Conservation (phyloP, 139 green algal genomes). For the Picochlorum sp. region DNA sequence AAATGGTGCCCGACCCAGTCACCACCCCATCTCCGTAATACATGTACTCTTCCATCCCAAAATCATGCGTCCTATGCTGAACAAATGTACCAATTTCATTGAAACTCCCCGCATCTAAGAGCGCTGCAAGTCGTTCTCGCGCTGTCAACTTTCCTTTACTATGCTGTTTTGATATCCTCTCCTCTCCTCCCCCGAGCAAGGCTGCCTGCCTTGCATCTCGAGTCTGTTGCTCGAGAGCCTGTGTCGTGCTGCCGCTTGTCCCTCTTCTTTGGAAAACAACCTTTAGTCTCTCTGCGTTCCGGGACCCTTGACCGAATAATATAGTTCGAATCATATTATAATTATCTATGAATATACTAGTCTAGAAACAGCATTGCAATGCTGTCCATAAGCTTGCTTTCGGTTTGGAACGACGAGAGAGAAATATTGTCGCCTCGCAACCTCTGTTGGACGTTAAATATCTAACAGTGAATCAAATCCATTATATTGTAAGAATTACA, state of each 20-base stretch:
- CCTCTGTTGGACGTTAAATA: too few relatives aligned
- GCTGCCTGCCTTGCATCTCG: constrained; percentile 6
- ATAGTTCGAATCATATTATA: too few relatives aligned
- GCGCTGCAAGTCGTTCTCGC: constrained; percentile 41
- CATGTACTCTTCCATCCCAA: constrained; percentile 45
- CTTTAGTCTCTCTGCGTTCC: too few relatives aligned
- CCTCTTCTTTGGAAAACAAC: too few relatives aligned
- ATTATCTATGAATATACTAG: too few relatives aligned
- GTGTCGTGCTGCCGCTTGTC: background rate
- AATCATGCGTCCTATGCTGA: constrained; percentile 54
- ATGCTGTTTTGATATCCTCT: constrained; percentile 29
- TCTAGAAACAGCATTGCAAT: too few relatives aligned
- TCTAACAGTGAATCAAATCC: too few relatives aligned
- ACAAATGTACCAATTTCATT: constrained; percentile 48
- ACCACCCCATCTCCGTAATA: constrained; percentile 44
- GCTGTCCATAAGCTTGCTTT: too few relatives aligned
- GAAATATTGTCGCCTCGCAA: too few relatives aligned
- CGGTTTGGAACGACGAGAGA: too few relatives aligned
- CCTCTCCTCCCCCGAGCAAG: constrained; percentile 20
- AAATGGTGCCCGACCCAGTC: constrained; percentile 48
- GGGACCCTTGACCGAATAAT: too few relatives aligned
- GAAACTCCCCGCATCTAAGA: constrained; percentile 49
- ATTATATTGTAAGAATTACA: too few relatives aligned
- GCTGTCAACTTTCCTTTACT: constrained; percentile 52
- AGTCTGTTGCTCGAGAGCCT: background rate